phyloP scores from a whole-genome alignment of 768 basidiomycete species.

The Amanita fuliginea region DNA sequence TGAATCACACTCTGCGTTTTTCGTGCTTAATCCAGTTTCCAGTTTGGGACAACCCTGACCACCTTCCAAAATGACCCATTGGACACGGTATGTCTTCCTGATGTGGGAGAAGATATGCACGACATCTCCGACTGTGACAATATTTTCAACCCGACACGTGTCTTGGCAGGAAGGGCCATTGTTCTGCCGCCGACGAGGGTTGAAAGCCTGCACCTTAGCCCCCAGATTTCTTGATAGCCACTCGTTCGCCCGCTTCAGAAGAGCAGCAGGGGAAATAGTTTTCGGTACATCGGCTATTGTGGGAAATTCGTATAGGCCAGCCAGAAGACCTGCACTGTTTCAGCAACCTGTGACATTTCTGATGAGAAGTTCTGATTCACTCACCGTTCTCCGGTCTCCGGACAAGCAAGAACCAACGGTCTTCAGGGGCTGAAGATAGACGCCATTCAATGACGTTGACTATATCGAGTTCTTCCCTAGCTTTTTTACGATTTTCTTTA shows the following conservation, averaged over 20 bases:
- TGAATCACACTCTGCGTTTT: constrained; percentile 11
- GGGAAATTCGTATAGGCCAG: constrained; percentile 85
- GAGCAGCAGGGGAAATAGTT: constrained; percentile 28
- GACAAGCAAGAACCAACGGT: constrained; percentile 64
- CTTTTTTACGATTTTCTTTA: constrained; percentile 73
- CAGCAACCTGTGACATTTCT: constrained; percentile 2
- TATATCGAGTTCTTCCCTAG: constrained; percentile 73
- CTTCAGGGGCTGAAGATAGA: constrained; percentile 15
- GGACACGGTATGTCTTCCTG: constrained; percentile 70
- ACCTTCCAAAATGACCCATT: constrained; percentile 61
- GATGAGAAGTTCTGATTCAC: constrained; percentile 11
- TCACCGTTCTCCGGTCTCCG: constrained; percentile 78
- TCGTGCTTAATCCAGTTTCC: constrained; percentile 9
- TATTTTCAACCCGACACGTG: constrained; percentile 26
- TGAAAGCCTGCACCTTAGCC: neutral
- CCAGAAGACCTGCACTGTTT: constrained; percentile 60
- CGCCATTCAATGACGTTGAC: constrained; percentile 85
- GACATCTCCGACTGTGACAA: constrained; percentile 51
- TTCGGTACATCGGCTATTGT: constrained; percentile 43
- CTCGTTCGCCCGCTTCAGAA: constrained; percentile 21
- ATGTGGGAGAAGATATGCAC: constrained; percentile 87
- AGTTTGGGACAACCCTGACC: constrained; percentile 32
- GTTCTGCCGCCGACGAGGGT: constrained; percentile 5
- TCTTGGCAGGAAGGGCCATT: neutral
- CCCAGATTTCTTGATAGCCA: constrained; percentile 34